Conservation (phyloP, 1,284 basidiomycete genomes). For the Malassezia cuniculi region DNA sequence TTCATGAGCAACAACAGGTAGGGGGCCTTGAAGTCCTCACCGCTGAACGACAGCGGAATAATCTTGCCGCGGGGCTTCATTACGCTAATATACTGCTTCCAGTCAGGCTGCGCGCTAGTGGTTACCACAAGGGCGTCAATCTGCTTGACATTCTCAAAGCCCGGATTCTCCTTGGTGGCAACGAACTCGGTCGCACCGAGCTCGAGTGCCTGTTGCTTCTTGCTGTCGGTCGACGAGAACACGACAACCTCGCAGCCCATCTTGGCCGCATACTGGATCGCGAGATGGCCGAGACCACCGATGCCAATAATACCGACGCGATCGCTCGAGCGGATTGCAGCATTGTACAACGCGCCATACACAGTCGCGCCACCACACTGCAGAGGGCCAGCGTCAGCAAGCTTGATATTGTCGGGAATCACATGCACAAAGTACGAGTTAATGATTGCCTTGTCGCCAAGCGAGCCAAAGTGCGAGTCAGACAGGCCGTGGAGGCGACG, state of each 20-base stretch:
- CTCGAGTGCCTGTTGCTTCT: conserved; percentile 28
- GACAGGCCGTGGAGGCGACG: conserved; percentile 25
- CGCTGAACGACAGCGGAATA: conserved; percentile 27
- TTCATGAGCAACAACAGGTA: conserved; percentile 27
- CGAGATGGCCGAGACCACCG: conserved; percentile 25
- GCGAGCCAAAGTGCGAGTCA: conserved; percentile 31
- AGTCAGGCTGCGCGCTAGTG: conserved; percentile 24
- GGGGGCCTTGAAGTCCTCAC: conserved; percentile 19
- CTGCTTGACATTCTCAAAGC: conserved; percentile 25
- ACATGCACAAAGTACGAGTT: conserved; percentile 28
- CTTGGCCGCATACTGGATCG: conserved; percentile 25
- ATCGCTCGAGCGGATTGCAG: conserved; percentile 14
- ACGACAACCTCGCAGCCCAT: conserved; percentile 31
- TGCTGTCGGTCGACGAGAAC: conserved; percentile 24
- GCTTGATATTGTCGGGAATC: conserved; percentile 29
- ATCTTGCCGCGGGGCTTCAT: conserved; percentile 26
- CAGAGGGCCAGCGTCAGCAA: conserved; percentile 27
- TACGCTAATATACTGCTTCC: conserved; percentile 24
- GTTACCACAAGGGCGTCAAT: conserved; percentile 27
- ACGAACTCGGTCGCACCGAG: conserved; percentile 32
- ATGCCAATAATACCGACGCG: conserved; percentile 27
- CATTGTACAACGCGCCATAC: conserved; percentile 22
- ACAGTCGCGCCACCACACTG: conserved; percentile 32
- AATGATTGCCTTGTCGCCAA: conserved; percentile 36
- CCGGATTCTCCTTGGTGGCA: conserved; percentile 29